Conservation (phyloP, 441 rosid species). For the Adansonia grandidieri region DNA sequence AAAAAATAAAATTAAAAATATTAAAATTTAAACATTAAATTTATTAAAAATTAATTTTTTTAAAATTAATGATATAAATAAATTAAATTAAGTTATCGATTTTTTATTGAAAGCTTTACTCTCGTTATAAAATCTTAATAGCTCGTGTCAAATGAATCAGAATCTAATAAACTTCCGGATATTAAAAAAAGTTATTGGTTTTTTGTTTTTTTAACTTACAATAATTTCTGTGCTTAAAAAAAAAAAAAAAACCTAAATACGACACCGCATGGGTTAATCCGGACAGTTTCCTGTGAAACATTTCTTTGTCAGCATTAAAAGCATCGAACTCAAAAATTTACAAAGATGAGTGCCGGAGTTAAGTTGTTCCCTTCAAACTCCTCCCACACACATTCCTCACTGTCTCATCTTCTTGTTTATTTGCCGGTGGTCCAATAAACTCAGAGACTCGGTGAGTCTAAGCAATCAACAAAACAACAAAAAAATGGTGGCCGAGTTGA, state of each 20-base stretch:
- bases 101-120: too few relatives aligned
- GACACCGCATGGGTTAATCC: neutral
- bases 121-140: too few relatives aligned
- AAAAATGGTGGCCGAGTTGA: constrained; percentile 47
- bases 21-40: too few relatives aligned
- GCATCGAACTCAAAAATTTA: neutral
- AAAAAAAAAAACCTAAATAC: neutral
- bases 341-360: neutral
- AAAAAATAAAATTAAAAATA: too few relatives aligned
- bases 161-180: too few relatives aligned
- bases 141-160: too few relatives aligned
- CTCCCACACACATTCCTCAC: neutral
- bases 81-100: too few relatives aligned
- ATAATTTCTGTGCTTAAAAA: neutral
- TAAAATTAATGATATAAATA: too few relatives aligned
- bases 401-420: neutral
- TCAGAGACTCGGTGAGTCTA: neutral
- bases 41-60: too few relatives aligned
- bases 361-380: neutral
- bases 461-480: neutral
- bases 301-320: neutral
- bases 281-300: neutral
- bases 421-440: neutral
- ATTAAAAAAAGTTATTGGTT: too few relatives aligned
- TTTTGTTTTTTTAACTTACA: neutral